These are phyloP conservation scores for Alternaria brassicae DNA, from an alignment of 2,329 filamentous ascomycete genomes.

Conservation along the genomic window DNA sequence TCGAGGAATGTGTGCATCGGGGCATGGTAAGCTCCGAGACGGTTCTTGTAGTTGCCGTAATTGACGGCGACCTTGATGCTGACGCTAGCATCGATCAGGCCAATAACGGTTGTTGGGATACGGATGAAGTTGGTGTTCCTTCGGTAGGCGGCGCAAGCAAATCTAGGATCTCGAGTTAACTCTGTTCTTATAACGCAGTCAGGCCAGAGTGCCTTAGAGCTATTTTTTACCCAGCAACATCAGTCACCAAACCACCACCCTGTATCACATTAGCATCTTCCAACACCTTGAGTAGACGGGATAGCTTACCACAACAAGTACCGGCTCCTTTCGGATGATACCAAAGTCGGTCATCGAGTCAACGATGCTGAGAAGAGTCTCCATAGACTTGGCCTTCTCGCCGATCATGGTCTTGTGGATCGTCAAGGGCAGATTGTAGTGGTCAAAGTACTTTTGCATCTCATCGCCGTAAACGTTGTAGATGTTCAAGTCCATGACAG, in stretches of 20 bases:
- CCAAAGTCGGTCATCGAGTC: slow-evolving; percentile 79
- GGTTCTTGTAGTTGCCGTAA: slow-evolving; percentile 78
- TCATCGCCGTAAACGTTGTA: slow-evolving; percentile 70
- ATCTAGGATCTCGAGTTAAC: slow-evolving; percentile 37
- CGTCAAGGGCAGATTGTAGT: slow-evolving; percentile 67
- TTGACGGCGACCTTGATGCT: slow-evolving; percentile 82
- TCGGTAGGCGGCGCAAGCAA: slow-evolving; percentile 73
- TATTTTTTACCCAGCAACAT: slow-evolving; percentile 69
- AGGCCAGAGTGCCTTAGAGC: slow-evolving; percentile 60
- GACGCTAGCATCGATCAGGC: slow-evolving; percentile 76
- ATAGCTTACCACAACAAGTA: slow-evolving; percentile 44
- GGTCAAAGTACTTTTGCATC: slow-evolving; percentile 72
- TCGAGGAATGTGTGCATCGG: slow-evolving; percentile 76
- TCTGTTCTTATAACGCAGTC: slow-evolving; percentile 25
- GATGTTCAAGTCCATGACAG: slow-evolving; percentile 75
- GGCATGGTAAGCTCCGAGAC: slow-evolving; percentile 75
- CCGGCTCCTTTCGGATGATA: slow-evolving; percentile 66
- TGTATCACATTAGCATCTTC: slow-evolving; percentile 18
- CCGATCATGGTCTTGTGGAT: slow-evolving; percentile 78
- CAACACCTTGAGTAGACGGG: neutral
- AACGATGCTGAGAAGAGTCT: slow-evolving; percentile 72
- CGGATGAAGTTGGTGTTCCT: slow-evolving; percentile 77
- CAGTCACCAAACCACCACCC: slow-evolving; percentile 52
- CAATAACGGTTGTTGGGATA: slow-evolving; percentile 76
- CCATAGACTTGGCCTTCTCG: slow-evolving; percentile 76